Percentiles rank a stretch among this genome's conserved stretches.
Conservation (phyloP, 208 protist genomes). For the Leishmania guyanensis region DNA sequence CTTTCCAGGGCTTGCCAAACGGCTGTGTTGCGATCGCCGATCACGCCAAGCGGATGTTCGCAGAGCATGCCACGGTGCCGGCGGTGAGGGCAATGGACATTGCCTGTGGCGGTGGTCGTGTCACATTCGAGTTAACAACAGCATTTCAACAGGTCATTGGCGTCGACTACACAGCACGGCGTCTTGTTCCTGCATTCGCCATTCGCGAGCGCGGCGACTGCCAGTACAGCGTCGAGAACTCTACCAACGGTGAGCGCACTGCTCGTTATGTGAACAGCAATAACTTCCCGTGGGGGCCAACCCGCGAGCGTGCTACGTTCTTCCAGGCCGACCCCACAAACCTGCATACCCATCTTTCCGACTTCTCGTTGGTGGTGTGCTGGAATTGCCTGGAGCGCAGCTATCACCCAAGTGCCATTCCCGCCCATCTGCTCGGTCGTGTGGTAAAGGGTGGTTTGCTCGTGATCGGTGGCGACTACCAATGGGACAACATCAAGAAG, state of each 20-base stretch:
- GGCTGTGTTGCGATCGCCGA: conserved; percentile 75
- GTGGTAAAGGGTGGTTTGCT: conserved; percentile 69
- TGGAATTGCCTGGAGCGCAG: conserved; percentile 90
- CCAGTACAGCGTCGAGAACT: conserved; percentile 59
- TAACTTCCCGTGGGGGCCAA: conserved; percentile 56
- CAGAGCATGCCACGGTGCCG: conserved; percentile 47
- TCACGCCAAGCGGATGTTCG: conserved; percentile 52
- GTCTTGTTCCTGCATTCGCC: conserved; percentile 84
- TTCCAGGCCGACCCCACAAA: conserved; percentile 90
- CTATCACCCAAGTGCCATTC: conserved; percentile 72
- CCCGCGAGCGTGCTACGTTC: conserved; percentile 75
- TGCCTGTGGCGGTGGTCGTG: conserved; percentile 81
- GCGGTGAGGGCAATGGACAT: conserved; percentile 76
- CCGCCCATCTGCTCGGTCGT: conserved; percentile 69
- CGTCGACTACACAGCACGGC: conserved; percentile 82
- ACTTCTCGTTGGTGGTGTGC: conserved; percentile 83
- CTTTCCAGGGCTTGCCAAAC: conserved; percentile 65
- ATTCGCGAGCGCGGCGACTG: conserved; percentile 82
- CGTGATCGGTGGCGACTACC: conserved; percentile 72
- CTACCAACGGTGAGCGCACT: conserved; percentile 32
- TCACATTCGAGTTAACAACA: conserved; percentile 82
- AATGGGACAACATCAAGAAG: conserved; percentile 58
- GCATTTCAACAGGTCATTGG: conserved; percentile 81
- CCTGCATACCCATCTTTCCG: conserved; percentile 79
- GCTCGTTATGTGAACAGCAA: conserved; percentile 39